phyloP scores from a whole-genome alignment of 2,329 filamentous ascomycete genomes.

The Xylariomycetidae sp. region DNA sequence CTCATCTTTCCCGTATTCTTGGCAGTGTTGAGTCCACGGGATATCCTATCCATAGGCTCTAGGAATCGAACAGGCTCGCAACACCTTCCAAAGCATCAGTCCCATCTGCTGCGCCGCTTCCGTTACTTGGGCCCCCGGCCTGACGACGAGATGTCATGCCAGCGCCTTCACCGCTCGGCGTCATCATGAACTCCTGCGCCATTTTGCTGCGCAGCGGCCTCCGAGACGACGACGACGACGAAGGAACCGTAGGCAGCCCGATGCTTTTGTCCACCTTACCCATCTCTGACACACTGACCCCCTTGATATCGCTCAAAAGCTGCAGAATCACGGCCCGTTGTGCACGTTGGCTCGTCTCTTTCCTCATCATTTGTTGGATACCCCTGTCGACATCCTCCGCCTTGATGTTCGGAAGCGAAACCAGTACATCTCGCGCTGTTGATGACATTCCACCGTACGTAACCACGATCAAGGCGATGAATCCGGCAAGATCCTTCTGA shows the following conservation, averaged over 20 bases:
- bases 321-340: conserved; percentile 81
- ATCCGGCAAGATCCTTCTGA: conserved; percentile 82
- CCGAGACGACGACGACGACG: conserved; percentile 27
- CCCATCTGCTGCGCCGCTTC: conserved; percentile 18
- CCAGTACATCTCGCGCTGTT: conserved; percentile 71
- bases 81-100: conserved; percentile 52
- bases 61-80: conserved; percentile 43
- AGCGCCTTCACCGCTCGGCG: conserved; percentile 19
- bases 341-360: conserved; percentile 60
- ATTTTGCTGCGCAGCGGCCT: conserved; percentile 50
- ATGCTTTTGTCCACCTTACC: conserved; percentile 68
- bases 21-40: too few species aligned
- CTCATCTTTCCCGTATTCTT: too few species aligned
- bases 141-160: too few species aligned
- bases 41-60: too few species aligned
- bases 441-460: conserved; percentile 66
- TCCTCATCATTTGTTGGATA: conserved; percentile 55
- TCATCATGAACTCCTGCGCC: conserved; percentile 63
- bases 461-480: conserved; percentile 82
- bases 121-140: conserved; percentile 8
- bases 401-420: conserved; percentile 73
- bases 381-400: conserved; percentile 62
- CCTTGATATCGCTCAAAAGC: conserved; percentile 78
- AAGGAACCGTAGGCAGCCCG: conserved; percentile 28
- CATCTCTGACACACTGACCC: conserved; percentile 88